A percentile compares a stretch with the other conserved stretches of the same genome.
These are phyloP conservation scores for Penicillium expansum DNA, from an alignment of 2,329 filamentous ascomycete genomes.

Conservation along the genomic window DNA sequence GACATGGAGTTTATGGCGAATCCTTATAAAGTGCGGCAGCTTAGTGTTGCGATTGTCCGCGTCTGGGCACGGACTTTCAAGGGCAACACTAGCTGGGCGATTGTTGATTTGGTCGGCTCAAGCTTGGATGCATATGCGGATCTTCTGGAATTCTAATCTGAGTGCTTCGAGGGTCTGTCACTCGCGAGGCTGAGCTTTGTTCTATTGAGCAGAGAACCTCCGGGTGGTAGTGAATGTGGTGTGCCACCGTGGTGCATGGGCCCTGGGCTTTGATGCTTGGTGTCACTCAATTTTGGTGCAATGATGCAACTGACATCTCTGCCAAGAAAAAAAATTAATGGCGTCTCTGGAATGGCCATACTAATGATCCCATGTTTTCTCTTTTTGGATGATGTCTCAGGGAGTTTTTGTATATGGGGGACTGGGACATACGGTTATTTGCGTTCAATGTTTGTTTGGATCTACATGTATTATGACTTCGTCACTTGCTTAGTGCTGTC, in stretches of 20 bases:
- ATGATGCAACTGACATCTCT: slow-evolving; percentile 13
- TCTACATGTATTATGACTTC: slow-evolving; percentile 24
- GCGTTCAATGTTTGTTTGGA: slow-evolving; percentile 5
- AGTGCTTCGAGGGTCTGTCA: not conserved
- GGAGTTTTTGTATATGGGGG: slow-evolving; percentile 21
- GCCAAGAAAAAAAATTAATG: slow-evolving; percentile 2
- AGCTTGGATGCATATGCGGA: slow-evolving; percentile 49
- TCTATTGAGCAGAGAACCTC: not conserved
- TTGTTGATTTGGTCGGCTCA: slow-evolving; percentile 47
- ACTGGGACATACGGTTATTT: slow-evolving; percentile 3
- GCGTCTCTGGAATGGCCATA: slow-evolving; percentile 5
- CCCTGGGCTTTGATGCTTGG: not conserved
- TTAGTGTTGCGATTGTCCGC: slow-evolving; percentile 50
- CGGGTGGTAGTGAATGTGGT: not conserved
- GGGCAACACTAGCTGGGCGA: slow-evolving; percentile 50
- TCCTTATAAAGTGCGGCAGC: slow-evolving; percentile 42
- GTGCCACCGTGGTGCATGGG: not conserved
- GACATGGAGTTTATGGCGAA: slow-evolving; percentile 46
- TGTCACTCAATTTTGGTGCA: slow-evolving; percentile 1
- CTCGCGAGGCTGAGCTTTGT: not conserved
- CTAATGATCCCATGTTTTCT: slow-evolving; percentile 19
- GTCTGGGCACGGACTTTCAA: slow-evolving; percentile 49
- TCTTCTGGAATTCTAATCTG: slow-evolving; percentile 35
- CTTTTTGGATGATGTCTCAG: slow-evolving; percentile 26
- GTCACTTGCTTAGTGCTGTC: slow-evolving; percentile 18